Conservation (phyloP, 257 asterid genomes). For the Scutellaria baicalensis region DNA sequence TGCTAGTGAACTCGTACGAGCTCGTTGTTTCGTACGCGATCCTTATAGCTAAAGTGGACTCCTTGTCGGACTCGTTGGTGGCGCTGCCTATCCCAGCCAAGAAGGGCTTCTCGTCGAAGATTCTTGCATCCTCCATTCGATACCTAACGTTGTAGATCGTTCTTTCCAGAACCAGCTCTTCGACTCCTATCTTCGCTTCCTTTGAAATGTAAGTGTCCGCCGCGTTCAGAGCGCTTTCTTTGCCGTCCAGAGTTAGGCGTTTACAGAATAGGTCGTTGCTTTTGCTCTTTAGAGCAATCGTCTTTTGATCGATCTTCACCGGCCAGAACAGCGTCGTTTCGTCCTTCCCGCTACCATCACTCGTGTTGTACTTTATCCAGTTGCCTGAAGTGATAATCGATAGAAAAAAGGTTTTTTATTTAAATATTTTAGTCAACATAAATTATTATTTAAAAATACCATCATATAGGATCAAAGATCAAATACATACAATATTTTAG, state of each 20-base stretch:
- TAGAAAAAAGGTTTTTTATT: no score
- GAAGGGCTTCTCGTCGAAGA: neutral
- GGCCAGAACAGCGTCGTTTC: neutral
- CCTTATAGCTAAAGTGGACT: neutral
- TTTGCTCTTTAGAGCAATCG: neutral
- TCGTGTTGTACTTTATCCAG: neutral
- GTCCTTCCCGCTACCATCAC: no score
- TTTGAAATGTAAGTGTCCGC: no score
- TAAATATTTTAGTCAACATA: no score
- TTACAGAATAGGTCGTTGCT: neutral
- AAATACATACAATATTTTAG: no score
- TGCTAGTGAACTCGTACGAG: neutral
- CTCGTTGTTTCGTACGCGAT: neutral
- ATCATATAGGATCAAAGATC: no score
- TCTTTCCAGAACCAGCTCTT: neutral
- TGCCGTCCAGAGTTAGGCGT: no score
- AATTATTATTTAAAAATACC: no score
- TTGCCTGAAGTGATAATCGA: no score
- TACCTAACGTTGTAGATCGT: neutral
- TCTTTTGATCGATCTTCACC: neutral
- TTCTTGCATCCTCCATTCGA: neutral
- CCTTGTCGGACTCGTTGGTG: neutral
- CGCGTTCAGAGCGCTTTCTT: neutral
- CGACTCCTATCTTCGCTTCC: no score
- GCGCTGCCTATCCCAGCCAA: neutral